Conservation (phyloP, 2,329 filamentous ascomycete species). For the Ambrosiella beaveri region DNA sequence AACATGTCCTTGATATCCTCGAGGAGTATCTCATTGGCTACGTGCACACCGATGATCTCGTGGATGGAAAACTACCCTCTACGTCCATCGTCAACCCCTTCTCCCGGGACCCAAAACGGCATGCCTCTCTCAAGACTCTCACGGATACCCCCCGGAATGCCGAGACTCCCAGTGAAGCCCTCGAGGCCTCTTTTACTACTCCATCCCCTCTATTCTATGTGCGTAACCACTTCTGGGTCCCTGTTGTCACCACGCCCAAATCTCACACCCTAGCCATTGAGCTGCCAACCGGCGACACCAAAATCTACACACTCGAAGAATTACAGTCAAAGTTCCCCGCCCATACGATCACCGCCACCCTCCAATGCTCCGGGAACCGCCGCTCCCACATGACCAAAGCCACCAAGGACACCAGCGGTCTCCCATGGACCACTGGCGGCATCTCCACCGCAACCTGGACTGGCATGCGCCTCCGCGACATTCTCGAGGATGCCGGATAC, state of each 20-base stretch:
- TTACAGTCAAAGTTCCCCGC: conserved; percentile 33
- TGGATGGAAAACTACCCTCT: conserved; percentile 35
- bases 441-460: conserved; percentile 45
- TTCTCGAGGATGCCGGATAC: conserved; percentile 39
- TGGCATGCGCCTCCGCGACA: conserved; percentile 36
- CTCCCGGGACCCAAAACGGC: conserved; percentile 32
- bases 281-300: conserved; percentile 34
- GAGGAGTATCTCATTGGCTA: conserved; percentile 47
- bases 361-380: conserved; percentile 46
- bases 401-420: conserved; percentile 32
- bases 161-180: conserved; percentile 34
- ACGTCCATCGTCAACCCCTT: conserved; percentile 45
- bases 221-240: conserved; percentile 48
- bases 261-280: conserved; percentile 35
- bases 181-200: conserved; percentile 34
- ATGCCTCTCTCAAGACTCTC: conserved; percentile 32
- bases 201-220: conserved; percentile 40
- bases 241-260: conserved; percentile 24
- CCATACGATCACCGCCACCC: conserved; percentile 34
- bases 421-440: conserved; percentile 42
- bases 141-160: conserved; percentile 43
- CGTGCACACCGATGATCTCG: conserved; percentile 39
- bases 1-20: conserved; percentile 47
- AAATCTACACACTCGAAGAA: conserved; percentile 35
- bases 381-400: conserved; percentile 39